Percentiles rank a stretch among this genome's conserved stretches.
phyloP scores from a whole-genome alignment of 768 basidiomycete species.

The Phylloporus sp. region DNA sequence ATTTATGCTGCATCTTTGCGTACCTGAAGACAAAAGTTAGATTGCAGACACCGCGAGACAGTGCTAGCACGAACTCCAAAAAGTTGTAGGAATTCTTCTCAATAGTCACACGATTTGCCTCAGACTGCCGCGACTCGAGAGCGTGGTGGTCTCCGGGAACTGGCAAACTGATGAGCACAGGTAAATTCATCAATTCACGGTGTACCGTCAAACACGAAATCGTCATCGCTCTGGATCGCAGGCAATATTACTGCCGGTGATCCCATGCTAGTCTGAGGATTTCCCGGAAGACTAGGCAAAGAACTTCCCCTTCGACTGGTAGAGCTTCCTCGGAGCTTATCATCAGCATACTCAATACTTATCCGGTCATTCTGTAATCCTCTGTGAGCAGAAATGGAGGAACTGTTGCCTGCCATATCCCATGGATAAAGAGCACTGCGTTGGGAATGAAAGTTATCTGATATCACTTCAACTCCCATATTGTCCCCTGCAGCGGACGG shows the following conservation, averaged over 20 bases:
- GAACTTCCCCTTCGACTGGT: slow-evolving; percentile 57
- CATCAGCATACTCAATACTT: slow-evolving; percentile 50
- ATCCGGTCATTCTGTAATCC: slow-evolving; percentile 37
- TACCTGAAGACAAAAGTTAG: slow-evolving; percentile 47
- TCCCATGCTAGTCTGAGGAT: slow-evolving; percentile 36
- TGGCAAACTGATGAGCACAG: slow-evolving; percentile 16
- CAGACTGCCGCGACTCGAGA: slow-evolving; percentile 52
- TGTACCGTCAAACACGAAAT: slow-evolving; percentile 66
- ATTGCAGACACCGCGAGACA: neutral
- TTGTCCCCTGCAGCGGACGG: slow-evolving; percentile 48
- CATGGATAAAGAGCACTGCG: slow-evolving; percentile 75
- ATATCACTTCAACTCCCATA: slow-evolving; percentile 43
- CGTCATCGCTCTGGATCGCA: slow-evolving; percentile 49
- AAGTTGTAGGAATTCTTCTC: slow-evolving; percentile 81
- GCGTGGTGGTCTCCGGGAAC: slow-evolving; percentile 27
- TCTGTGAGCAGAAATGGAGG: slow-evolving; percentile 42
- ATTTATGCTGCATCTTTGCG: slow-evolving; percentile 68
- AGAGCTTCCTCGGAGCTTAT: slow-evolving; percentile 51
- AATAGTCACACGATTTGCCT: slow-evolving; percentile 52
- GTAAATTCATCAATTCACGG: neutral
- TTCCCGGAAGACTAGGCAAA: slow-evolving; percentile 47
- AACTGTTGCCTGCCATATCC: slow-evolving; percentile 75
- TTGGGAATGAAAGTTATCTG: slow-evolving; percentile 50
- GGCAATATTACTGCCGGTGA: slow-evolving; percentile 48
- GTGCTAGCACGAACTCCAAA: slow-evolving; percentile 52